Conservation (phyloP, 495 filamentous ascomycete species). For the Trichoderma virens region DNA sequence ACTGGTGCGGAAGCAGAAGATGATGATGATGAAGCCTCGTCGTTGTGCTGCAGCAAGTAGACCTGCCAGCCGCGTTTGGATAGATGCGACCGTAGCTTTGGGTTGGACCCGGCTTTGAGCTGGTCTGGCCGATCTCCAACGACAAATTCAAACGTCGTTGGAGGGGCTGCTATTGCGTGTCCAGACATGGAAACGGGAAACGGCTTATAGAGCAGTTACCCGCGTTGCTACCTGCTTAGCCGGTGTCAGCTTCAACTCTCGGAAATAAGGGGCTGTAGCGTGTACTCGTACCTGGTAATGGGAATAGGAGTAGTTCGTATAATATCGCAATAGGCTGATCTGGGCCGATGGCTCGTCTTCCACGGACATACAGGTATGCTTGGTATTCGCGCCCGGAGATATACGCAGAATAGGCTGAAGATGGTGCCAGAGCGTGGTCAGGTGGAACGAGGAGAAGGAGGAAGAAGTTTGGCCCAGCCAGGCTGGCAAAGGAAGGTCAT, state of each 20-base stretch:
- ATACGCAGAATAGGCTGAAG: not conserved
- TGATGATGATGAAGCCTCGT: not conserved
- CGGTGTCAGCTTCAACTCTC: not conserved
- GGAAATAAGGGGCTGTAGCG: not conserved
- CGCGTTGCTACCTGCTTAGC: not conserved
- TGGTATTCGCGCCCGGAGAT: not conserved
- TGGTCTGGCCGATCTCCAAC: constrained; percentile 1
- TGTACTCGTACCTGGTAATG: not conserved
- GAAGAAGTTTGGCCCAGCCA: not conserved
- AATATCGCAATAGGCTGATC: not conserved
- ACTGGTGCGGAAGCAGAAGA: not conserved
- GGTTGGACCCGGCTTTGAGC: not conserved
- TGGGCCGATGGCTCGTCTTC: not conserved
- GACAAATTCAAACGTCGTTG: constrained; percentile 4
- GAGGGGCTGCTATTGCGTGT: not conserved
- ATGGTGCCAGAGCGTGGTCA: not conserved
- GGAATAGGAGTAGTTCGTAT: not conserved
- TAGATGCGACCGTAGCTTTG: not conserved
- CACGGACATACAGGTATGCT: not conserved
- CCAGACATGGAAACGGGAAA: not conserved
- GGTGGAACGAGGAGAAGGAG: not conserved
- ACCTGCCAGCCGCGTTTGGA: constrained; percentile 2
- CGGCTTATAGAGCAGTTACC: not conserved
- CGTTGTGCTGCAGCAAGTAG: not conserved
- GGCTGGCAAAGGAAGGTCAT: not conserved